Conservation (phyloP, 768 basidiomycete species). For the Kwoniella europaea region DNA sequence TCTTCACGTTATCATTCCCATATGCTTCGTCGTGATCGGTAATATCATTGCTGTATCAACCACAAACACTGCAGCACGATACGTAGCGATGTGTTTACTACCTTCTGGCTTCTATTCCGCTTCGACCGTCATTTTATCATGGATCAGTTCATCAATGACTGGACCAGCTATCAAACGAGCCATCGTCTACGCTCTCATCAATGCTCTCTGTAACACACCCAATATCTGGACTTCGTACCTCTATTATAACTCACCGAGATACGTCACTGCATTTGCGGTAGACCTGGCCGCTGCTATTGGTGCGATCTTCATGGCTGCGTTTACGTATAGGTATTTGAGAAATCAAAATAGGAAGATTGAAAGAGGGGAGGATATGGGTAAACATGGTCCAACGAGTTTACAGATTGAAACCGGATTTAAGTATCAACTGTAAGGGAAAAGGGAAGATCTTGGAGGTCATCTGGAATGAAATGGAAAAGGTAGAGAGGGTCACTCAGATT, state of each 20-base stretch:
- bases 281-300: constrained; percentile 51
- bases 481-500: no score
- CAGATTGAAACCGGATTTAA: constrained; percentile 52
- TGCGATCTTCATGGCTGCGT: constrained; percentile 37
- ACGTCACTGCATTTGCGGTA: constrained; percentile 51
- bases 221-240: constrained; percentile 56
- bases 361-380: constrained; percentile 39
- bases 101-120: constrained; percentile 50
- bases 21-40: constrained; percentile 12
- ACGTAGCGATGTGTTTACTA: constrained; percentile 53
- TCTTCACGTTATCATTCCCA: constrained; percentile 30
- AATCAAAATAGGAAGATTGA: constrained; percentile 52
- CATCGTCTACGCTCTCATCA: constrained; percentile 51
- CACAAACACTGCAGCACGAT: constrained; percentile 46
- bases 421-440: constrained; percentile 44
- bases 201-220: constrained; percentile 47
- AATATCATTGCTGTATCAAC: constrained; percentile 41
- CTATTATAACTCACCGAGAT: constrained; percentile 51
- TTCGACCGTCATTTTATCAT: constrained; percentile 50
- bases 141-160: constrained; percentile 48
- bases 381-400: constrained; percentile 41
- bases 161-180: constrained; percentile 54
- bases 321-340: constrained; percentile 47
- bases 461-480: no score
- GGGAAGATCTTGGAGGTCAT: neutral